Percentiles rank a stretch among this genome's conserved stretches.
Evolutionary conservation across 768 basidiomycete species (phyloP).

Genomic region (Pseudohyphozyma bogoriensis): DNA sequence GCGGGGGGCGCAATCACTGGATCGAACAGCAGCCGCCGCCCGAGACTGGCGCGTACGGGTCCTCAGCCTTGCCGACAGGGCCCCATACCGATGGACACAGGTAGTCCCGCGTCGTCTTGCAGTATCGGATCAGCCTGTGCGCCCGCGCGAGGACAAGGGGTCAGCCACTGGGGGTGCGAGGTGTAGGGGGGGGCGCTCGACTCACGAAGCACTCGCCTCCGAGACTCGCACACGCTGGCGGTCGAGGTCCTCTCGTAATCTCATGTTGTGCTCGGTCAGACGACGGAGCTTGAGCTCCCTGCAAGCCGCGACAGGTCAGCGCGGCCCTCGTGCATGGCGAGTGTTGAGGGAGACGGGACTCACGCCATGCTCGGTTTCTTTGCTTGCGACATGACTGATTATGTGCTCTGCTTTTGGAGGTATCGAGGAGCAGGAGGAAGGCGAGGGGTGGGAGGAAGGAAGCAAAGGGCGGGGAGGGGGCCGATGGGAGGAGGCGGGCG

Average conservation of each 20-base stretch:
- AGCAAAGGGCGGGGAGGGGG: too few relatives aligned
- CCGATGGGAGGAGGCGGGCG: too few relatives aligned
- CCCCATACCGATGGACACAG: conserved; percentile 96
- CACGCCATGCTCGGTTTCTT: too few relatives aligned
- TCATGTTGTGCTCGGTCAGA: conserved; percentile 84
- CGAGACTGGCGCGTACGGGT: conserved; percentile 72
- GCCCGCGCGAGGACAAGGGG: background rate
- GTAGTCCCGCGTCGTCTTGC: conserved; percentile 84
- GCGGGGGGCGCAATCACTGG: background rate
- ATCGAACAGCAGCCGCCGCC: conserved; percentile 35
- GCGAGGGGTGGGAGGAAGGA: too few relatives aligned
- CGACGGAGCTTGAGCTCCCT: conserved; percentile 84
- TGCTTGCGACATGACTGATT: too few relatives aligned
- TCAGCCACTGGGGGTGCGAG: too few relatives aligned
- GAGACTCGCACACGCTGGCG: conserved; percentile 82
- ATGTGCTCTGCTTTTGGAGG: too few relatives aligned
- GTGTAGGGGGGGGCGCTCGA: conserved; percentile 12
- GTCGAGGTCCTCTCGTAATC: conserved; percentile 77
- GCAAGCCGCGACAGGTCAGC: background rate
- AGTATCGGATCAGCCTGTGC: conserved; percentile 77
- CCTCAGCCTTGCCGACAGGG: conserved; percentile 77
- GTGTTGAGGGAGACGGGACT: too few relatives aligned
- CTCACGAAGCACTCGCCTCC: conserved; percentile 78
- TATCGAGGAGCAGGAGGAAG: too few relatives aligned
- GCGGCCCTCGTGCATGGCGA: too few relatives aligned